Conservation (phyloP, 2,329 filamentous ascomycete genomes). For the Paraconiothyrium sp. region DNA sequence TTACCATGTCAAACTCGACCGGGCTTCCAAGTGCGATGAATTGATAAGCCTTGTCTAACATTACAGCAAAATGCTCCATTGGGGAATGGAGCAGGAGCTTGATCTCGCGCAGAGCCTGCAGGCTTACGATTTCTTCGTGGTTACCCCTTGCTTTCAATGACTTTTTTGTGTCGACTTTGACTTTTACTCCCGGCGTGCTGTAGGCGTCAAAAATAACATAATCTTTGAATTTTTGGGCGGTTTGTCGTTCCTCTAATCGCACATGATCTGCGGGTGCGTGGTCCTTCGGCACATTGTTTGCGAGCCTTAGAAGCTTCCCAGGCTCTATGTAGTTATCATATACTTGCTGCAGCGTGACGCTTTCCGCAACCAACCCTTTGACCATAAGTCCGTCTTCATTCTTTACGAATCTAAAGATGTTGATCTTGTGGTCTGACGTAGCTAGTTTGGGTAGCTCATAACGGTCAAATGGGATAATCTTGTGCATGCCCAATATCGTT, state of each 20-base stretch:
- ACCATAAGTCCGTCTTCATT: background rate
- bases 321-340: conserved; percentile 31
- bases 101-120: conserved; percentile 30
- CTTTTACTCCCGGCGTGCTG: background rate
- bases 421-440: conserved; percentile 30
- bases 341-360: conserved; percentile 24
- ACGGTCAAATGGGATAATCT: conserved; percentile 28
- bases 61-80: conserved; percentile 14
- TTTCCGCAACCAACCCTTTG: conserved; percentile 6
- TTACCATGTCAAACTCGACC: conserved; percentile 34
- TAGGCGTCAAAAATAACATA: conserved; percentile 25
- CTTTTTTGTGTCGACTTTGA: conserved; percentile 3
- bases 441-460: conserved; percentile 24
- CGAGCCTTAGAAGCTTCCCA: conserved; percentile 32
- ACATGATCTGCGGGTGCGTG: background rate
- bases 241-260: conserved; percentile 10
- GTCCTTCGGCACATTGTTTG: conserved; percentile 4
- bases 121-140: conserved; percentile 14
- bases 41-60: conserved; percentile 36
- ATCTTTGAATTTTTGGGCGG: conserved; percentile 11
- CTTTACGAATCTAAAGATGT: conserved; percentile 19
- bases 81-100: conserved; percentile 29
- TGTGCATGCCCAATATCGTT: conserved; percentile 38
- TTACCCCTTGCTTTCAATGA: background rate
- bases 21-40: conserved; percentile 31